Evolutionary conservation across 2,329 filamentous ascomycete species (phyloP).

Genomic region (Beauveria pseudobassiana): DNA sequence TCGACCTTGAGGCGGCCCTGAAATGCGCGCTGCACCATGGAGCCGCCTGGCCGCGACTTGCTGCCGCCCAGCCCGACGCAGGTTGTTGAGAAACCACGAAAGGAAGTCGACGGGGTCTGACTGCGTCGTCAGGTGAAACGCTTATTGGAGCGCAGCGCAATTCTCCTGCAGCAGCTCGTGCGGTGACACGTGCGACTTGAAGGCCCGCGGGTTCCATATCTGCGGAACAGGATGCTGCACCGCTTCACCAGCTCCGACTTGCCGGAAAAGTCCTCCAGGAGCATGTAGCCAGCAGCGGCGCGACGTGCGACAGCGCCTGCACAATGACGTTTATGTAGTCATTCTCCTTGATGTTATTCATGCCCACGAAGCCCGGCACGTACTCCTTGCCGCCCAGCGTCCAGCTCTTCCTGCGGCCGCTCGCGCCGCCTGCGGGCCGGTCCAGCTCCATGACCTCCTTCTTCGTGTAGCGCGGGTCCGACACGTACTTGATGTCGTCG

Average conservation of each 20-base stretch:
- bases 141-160: slow-evolving; percentile 83
- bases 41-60: slow-evolving; percentile 75
- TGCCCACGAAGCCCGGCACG: slow-evolving; percentile 88
- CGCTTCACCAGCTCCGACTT: slow-evolving; percentile 76
- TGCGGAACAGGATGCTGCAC: slow-evolving; percentile 83
- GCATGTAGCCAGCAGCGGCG: slow-evolving; percentile 80
- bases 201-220: slow-evolving; percentile 95
- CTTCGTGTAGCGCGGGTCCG: slow-evolving; percentile 78
- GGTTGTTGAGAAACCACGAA: slow-evolving; percentile 94
- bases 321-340: slow-evolving; percentile 96
- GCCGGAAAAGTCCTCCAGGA: slow-evolving; percentile 72
- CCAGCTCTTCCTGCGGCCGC: slow-evolving; percentile 41
- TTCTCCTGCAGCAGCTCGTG: slow-evolving; percentile 95
- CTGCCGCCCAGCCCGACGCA: slow-evolving; percentile 82
- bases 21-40: slow-evolving; percentile 86
- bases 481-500: slow-evolving; percentile 97
- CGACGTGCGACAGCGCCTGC: slow-evolving; percentile 83
- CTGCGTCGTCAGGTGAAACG: slow-evolving; percentile 86
- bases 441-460: slow-evolving; percentile 77
- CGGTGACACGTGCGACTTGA: slow-evolving; percentile 93
- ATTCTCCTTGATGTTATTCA: slow-evolving; percentile 99
- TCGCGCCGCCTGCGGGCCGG: slow-evolving; percentile 40
- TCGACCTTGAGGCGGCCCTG: slow-evolving; percentile 89
- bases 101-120: slow-evolving; percentile 95
- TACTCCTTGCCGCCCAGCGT: slow-evolving; percentile 81